phyloP scores from a whole-genome alignment of 1,284 basidiomycete species.

The Schizopora paradoxa region DNA sequence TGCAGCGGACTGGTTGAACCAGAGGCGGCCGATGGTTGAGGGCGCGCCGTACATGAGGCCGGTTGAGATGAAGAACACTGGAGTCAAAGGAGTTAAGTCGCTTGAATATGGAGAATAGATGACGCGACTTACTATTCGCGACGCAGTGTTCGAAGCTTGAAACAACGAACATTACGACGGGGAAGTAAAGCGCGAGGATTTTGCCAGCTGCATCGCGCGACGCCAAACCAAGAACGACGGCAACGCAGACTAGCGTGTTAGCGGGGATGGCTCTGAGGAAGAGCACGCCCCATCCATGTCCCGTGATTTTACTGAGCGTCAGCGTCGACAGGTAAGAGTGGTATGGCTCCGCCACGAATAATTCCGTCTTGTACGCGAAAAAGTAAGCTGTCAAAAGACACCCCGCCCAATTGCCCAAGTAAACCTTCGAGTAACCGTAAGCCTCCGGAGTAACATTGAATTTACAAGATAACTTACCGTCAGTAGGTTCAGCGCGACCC shows the following conservation, averaged over 20 bases:
- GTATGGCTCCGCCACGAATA: slow-evolving; percentile 17
- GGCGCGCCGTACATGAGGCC: slow-evolving; percentile 21
- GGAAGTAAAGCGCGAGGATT: slow-evolving; percentile 21
- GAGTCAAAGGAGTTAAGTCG: not conserved
- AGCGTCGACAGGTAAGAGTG: slow-evolving; percentile 5
- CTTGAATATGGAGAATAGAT: not conserved
- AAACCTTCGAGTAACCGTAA: slow-evolving; percentile 19
- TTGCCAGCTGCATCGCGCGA: slow-evolving; percentile 21
- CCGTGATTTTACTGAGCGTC: slow-evolving; percentile 6
- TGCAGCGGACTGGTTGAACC: slow-evolving; percentile 21
- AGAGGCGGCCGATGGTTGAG: slow-evolving; percentile 18
- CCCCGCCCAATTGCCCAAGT: slow-evolving; percentile 20
- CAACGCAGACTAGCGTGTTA: slow-evolving; percentile 22
- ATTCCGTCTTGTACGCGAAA: slow-evolving; percentile 19
- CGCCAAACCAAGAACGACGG: slow-evolving; percentile 19
- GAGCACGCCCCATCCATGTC: slow-evolving; percentile 19
- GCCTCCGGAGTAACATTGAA: no score
- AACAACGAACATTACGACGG: slow-evolving; percentile 14
- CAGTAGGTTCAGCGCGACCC: no score
- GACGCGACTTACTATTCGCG: slow-evolving; percentile 18
- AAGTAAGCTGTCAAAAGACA: slow-evolving; percentile 19
- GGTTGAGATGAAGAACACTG: slow-evolving; percentile 21
- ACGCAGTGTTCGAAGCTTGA: slow-evolving; percentile 19
- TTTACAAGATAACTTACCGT: no score
- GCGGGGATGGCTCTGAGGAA: slow-evolving; percentile 21